These are phyloP conservation scores for Apiosordaria backusii DNA, from an alignment of 495 filamentous ascomycete genomes.

Conservation along the genomic window DNA sequence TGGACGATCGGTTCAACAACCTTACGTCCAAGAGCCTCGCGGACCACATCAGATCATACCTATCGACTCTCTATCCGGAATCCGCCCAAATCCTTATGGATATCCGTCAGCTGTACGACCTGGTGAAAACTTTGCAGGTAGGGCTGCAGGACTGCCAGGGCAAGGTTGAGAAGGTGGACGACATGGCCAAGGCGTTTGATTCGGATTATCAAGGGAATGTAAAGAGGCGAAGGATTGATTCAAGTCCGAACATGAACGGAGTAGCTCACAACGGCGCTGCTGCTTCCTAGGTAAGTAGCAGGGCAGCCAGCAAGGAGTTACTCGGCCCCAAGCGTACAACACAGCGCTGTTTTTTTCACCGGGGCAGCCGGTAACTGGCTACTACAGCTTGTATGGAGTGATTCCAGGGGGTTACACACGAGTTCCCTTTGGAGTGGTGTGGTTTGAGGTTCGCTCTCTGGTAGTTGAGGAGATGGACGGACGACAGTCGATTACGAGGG, in stretches of 20 bases:
- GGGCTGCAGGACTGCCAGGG: conserved; percentile 7
- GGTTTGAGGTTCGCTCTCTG: no score
- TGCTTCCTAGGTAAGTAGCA: background rate
- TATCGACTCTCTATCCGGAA: conserved; percentile 24
- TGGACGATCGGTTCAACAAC: conserved; percentile 30
- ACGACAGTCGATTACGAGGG: no score
- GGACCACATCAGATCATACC: conserved; percentile 25
- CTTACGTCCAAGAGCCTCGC: conserved; percentile 27
- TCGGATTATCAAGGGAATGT: background rate
- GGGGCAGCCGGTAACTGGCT: background rate
- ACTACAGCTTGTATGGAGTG: no score
- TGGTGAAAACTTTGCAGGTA: background rate
- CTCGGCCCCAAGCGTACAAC: background rate
- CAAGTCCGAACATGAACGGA: conserved; percentile 6
- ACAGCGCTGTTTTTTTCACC: background rate
- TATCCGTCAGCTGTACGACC: conserved; percentile 7
- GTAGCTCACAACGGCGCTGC: background rate
- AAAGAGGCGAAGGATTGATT: conserved; percentile 9
- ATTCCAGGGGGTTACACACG: no score
- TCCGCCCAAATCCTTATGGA: conserved; percentile 9
- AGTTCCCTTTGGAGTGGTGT: no score
- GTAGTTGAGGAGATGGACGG: no score
- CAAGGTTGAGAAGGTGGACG: conserved; percentile 9
- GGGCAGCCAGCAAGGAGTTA: background rate
- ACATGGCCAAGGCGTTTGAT: background rate